Conservation (phyloP, 257 asterid genomes). For the Plantago elongata region DNA sequence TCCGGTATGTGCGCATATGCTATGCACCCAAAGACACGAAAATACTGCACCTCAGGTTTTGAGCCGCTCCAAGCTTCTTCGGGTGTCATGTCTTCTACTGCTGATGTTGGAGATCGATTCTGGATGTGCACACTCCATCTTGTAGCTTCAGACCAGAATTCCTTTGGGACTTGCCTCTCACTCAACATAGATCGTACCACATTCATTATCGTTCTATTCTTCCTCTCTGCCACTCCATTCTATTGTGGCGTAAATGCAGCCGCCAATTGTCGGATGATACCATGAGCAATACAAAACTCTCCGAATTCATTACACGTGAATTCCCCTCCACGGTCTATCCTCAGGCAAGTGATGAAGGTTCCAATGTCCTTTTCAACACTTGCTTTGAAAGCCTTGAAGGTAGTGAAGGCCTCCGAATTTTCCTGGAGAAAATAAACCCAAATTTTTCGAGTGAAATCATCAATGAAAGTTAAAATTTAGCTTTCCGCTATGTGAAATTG, state of each 20-base stretch:
- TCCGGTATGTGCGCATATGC: too few species aligned
- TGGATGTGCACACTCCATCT: background rate
- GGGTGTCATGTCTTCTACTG: background rate
- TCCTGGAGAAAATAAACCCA: background rate
- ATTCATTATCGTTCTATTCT: background rate
- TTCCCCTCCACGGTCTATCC: background rate
- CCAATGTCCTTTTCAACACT: background rate
- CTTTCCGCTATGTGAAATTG: background rate
- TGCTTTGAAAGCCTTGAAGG: too few species aligned
- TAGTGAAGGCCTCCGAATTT: slow-evolving; percentile 1
- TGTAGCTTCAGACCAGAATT: too few species aligned
- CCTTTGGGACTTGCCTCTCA: too few species aligned
- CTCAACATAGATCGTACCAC: background rate
- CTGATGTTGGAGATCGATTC: background rate
- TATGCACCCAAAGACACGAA: background rate
- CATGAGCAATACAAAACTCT: background rate
- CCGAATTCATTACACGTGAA: background rate
- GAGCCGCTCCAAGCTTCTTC: background rate
- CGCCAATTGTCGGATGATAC: background rate
- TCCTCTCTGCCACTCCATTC: background rate
- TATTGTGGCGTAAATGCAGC: background rate
- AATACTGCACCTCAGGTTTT: background rate
- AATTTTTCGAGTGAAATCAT: slow-evolving; percentile 15
- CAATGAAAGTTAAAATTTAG: slow-evolving; percentile 12
- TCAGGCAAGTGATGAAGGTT: background rate